Percentiles rank a stretch among this genome's conserved stretches.
phyloP scores from a whole-genome alignment of 495 filamentous ascomycete genomes.

The Immersiella caudata region DNA sequence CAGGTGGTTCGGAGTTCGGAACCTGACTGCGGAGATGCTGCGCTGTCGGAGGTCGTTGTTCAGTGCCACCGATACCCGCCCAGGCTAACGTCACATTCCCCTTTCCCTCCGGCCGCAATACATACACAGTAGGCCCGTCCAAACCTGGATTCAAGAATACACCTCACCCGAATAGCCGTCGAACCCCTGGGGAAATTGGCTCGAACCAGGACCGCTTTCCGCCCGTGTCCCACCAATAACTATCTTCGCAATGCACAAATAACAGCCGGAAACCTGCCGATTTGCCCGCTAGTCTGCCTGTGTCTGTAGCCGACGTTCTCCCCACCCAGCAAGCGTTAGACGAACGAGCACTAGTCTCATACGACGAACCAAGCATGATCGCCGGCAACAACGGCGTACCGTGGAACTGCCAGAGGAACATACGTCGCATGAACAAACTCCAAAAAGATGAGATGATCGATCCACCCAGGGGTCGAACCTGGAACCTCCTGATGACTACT shows the following conservation, averaged over 20 bases:
- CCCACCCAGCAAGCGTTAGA: background rate
- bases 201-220: background rate
- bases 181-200: slow-evolving; percentile 2
- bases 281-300: background rate
- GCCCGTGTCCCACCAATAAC: background rate
- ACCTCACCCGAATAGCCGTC: slow-evolving; percentile 1
- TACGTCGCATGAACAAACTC: background rate
- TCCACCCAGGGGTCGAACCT: slow-evolving; percentile 20
- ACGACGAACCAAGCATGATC: background rate
- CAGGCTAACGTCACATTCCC: background rate
- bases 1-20: background rate
- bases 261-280: background rate
- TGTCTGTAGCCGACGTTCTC: background rate
- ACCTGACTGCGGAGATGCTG: background rate
- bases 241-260: background rate
- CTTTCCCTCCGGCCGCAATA: background rate
- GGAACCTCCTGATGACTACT: slow-evolving; percentile 15
- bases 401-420: background rate
- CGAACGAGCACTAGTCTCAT: background rate
- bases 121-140: background rate
- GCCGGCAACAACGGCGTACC: background rate
- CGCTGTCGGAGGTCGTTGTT: background rate
- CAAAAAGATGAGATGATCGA: slow-evolving; percentile 2
- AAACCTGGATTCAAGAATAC: background rate
- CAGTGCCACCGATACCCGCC: background rate